Evolutionary conservation across 306 rosid genomes (phyloP).

Genomic region (Ceratonia siliqua): DNA sequence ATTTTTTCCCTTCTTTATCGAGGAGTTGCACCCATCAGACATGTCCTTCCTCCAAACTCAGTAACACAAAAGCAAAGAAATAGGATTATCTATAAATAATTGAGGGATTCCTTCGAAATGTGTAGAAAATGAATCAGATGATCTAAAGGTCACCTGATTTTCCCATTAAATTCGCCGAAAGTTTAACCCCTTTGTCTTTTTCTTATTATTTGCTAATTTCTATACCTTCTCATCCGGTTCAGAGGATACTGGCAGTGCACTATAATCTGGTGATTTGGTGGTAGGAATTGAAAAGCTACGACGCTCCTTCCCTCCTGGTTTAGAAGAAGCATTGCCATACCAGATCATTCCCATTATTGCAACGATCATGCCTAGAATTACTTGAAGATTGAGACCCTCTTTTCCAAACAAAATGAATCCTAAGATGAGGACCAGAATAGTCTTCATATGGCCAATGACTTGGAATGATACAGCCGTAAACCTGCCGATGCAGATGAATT

Average conservation of each 20-base stretch:
- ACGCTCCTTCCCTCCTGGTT: slow-evolving; percentile 88
- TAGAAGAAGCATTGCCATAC: slow-evolving; percentile 91
- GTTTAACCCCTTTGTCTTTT: slow-evolving; percentile 25
- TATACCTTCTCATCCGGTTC: slow-evolving; percentile 69
- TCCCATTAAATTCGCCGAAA: slow-evolving; percentile 30
- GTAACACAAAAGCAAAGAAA: slow-evolving; percentile 18
- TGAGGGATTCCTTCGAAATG: slow-evolving; percentile 40
- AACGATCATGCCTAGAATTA: slow-evolving; percentile 70
- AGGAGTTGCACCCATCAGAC: slow-evolving; percentile 12
- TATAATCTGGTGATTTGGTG: slow-evolving; percentile 57
- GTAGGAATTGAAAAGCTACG: slow-evolving; percentile 54
- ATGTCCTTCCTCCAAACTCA: slow-evolving; percentile 19
- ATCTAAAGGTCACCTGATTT: slow-evolving; percentile 36
- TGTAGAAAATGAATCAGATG: slow-evolving; percentile 52
- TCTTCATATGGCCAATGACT: slow-evolving; percentile 92
- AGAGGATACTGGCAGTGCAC: slow-evolving; percentile 51
- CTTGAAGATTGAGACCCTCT: slow-evolving; percentile 85
- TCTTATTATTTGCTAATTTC: slow-evolving; percentile 33
- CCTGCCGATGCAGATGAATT: slow-evolving; percentile 92
- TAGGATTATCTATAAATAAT: slow-evolving; percentile 45
- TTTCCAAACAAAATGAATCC: slow-evolving; percentile 89
- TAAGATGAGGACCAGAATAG: slow-evolving; percentile 73
- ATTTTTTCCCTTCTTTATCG: background rate
- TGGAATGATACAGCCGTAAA: slow-evolving; percentile 87
- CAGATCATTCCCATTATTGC: slow-evolving; percentile 83